Percentiles rank a stretch among this genome's conserved stretches.
These are phyloP conservation scores for Trypanosoma lewisi DNA, from an alignment of 208 protist species.

Conservation along the genomic window DNA sequence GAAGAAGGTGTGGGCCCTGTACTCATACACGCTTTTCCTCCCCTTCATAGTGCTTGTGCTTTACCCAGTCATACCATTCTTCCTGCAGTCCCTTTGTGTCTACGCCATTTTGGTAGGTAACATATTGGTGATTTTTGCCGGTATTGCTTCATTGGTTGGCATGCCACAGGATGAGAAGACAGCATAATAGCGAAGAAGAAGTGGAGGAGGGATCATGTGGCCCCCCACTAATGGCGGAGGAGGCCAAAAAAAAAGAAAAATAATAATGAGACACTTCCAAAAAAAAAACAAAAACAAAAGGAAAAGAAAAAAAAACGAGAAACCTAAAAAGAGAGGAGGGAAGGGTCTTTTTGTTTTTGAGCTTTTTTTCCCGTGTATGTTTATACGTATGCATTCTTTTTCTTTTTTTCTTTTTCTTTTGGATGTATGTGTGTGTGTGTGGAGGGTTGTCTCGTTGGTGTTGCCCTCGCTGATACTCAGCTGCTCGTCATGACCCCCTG, in stretches of 20 bases:
- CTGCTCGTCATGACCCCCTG: too few species aligned
- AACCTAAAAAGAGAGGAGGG: neutral
- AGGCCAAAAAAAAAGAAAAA: too few species aligned
- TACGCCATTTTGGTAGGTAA: neutral
- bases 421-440: neutral
- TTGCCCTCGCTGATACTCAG: too few species aligned
- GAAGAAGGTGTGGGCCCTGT: too few species aligned
- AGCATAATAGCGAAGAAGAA: too few species aligned
- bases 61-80: slow-evolving; percentile 33
- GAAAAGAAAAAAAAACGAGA: slow-evolving; percentile 1
- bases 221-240: too few species aligned
- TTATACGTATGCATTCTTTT: neutral
- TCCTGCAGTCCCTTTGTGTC: slow-evolving; percentile 26
- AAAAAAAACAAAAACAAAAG: slow-evolving; percentile 7
- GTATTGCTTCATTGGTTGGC: neutral
- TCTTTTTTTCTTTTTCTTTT: neutral
- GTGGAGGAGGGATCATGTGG: too few species aligned
- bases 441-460: neutral
- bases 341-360: too few species aligned
- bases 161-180: neutral
- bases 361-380: too few species aligned
- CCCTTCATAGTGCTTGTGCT: slow-evolving; percentile 28
- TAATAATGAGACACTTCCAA: too few species aligned
- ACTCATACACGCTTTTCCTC: too few species aligned
- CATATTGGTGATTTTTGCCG: slow-evolving; percentile 22